phyloP scores from a whole-genome alignment of 1,284 basidiomycete genomes.

The Coniophora puteana region DNA sequence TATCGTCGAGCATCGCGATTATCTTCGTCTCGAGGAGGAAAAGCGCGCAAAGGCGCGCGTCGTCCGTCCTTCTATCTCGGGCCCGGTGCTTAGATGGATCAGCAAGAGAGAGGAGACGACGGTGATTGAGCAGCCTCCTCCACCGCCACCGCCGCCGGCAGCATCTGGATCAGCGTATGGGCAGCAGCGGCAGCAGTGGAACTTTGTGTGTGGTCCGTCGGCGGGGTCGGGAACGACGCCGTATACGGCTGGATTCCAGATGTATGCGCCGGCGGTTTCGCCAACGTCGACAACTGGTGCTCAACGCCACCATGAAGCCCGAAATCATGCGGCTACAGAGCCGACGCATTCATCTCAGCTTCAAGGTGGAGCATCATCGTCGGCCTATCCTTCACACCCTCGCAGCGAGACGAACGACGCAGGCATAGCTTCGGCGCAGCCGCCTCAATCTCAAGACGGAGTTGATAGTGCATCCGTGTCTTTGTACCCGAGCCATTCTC shows the following conservation, averaged over 20 bases:
- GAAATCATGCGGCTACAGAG: no score
- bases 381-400: no score
- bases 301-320: constrained; percentile 4
- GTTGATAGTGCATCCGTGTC: no score
- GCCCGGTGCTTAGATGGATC: constrained; percentile 72
- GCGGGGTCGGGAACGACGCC: constrained; percentile 15
- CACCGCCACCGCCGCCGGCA: constrained; percentile 9
- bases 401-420: no score
- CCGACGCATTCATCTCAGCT: no score
- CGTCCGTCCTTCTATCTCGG: constrained; percentile 57
- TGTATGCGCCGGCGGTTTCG: constrained; percentile 16
- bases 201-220: constrained; percentile 20
- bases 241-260: constrained; percentile 22
- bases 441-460: no score
- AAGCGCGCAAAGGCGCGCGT: constrained; percentile 67
- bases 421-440: no score
- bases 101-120: constrained; percentile 58
- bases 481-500: no score
- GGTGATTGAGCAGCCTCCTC: constrained; percentile 18
- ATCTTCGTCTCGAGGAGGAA: constrained; percentile 77
- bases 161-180: no score
- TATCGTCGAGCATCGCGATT: constrained; percentile 72
- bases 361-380: no score
- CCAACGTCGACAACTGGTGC: no score
- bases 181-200: constrained; percentile 20